Evolutionary conservation across 495 filamentous ascomycete genomes (phyloP).

Genomic region (Parmelia sp.): DNA sequence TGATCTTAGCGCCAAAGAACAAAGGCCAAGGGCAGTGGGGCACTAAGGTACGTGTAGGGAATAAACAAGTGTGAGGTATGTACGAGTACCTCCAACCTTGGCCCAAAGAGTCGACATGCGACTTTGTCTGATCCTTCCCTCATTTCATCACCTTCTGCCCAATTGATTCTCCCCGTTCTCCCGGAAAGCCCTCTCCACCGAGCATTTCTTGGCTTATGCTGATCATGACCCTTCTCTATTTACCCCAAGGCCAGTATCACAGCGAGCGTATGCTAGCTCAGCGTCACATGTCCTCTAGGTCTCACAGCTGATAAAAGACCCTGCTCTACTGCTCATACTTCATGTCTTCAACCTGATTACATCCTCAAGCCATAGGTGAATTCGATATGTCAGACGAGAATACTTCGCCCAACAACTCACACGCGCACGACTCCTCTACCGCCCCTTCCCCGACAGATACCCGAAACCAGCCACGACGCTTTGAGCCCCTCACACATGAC

Average conservation of each 20-base stretch:
- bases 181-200: not conserved
- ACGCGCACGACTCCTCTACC: conserved; percentile 22
- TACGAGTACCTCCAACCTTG: not conserved
- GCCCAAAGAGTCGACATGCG: not conserved
- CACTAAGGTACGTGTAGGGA: no score
- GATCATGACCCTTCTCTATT: not conserved
- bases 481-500: conserved; percentile 28
- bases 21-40: no score
- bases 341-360: conserved; percentile 1
- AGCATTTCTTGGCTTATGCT: not conserved
- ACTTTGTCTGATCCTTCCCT: not conserved
- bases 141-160: no score
- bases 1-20: no score
- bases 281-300: not conserved
- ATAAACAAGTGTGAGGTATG: no score
- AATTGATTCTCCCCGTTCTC: not conserved
- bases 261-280: not conserved
- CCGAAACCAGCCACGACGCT: conserved; percentile 28
- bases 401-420: conserved; percentile 12
- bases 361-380: not conserved
- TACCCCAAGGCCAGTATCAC: not conserved
- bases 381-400: conserved; percentile 20
- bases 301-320: not conserved
- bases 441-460: conserved; percentile 28
- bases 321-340: not conserved